Evolutionary conservation across 768 basidiomycete species (phyloP).

Genomic region (Mycena rebaudengoi): DNA sequence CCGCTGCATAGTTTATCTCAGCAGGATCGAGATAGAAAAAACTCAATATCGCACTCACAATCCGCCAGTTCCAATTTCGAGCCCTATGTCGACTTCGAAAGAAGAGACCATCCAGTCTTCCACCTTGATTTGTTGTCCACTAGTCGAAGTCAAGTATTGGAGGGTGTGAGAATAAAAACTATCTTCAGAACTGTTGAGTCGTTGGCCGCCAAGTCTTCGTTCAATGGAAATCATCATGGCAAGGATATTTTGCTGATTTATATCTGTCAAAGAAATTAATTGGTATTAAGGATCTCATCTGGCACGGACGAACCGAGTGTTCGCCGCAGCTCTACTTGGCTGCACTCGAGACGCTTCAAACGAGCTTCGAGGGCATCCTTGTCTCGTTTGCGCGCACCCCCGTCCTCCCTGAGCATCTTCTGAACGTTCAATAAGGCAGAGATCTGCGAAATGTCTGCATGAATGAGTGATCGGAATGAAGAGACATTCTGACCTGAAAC

Average conservation of each 20-base stretch:
- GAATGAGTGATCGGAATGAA: too few species aligned
- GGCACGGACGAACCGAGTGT: not conserved
- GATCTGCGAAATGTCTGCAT: not conserved
- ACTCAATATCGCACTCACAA: conserved; percentile 20
- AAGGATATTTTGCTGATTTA: conserved; percentile 20
- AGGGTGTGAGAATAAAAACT: conserved; percentile 19
- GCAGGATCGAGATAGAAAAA: not conserved
- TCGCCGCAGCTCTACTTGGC: not conserved
- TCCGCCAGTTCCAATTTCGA: conserved; percentile 22
- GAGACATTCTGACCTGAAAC: not conserved
- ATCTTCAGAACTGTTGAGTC: not conserved
- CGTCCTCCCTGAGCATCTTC: conserved; percentile 1
- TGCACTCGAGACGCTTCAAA: conserved; percentile 1
- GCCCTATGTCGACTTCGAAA: conserved; percentile 21
- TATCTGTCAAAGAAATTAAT: conserved; percentile 1
- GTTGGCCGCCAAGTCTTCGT: conserved; percentile 1
- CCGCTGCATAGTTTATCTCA: not conserved
- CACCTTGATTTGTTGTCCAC: conserved; percentile 8
- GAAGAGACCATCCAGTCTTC: conserved; percentile 28
- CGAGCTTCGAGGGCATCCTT: not conserved
- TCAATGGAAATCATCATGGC: conserved; percentile 28
- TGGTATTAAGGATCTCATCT: not conserved
- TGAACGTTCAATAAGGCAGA: conserved; percentile 11
- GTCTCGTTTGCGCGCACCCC: conserved; percentile 1
- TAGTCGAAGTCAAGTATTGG: conserved; percentile 12